Evolutionary conservation across 179 eudicot genomes (phyloP), one percentile per base, ranked within the genome.

Genomic region (Monotropa hypopitys): DNA sequence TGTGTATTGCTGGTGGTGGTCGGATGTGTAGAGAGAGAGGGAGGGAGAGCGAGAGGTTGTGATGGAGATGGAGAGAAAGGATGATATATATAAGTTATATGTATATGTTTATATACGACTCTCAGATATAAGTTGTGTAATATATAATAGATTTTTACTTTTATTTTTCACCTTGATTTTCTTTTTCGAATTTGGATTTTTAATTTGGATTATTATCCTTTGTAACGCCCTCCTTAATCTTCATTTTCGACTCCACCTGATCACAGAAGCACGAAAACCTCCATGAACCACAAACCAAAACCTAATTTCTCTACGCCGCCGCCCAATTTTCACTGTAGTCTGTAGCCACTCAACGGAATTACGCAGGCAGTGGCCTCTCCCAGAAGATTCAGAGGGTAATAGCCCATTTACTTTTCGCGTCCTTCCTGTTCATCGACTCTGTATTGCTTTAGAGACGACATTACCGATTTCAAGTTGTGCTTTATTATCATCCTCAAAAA

Each of bases 371-470:
- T 87, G 53, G 87, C 89, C 16, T 89, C 89, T 0, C 97, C 93
- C 1, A 88, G 82, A 9, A 93, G 82, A 65, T 95, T 87, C 79
- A 91, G 74, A 0, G 99, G 97, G 35, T 82, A 86, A 67, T 81
- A 86, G 33, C 83, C 83, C 80, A 57, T 80, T 70, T 16, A 16
- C 8, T 57, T 83, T 87, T 1, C 84, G 80, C 66, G 72, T 89
- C 88, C 88, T 88, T 91, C 78, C 85, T 76, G 13, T 81, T 79
- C 95, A 49, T 80, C 80, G 30, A 62, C 80, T 62, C 96, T 84
- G 79, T 94, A 90, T 85, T 98, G 91, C 81, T 94, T 91, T 75
- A 89, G 73, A 74, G 83, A 79, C 83, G 95, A 96, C 97, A 94
- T 96, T 96, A 84, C 88, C 77, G 94, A 84, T 90, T 96, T 96